A percentile compares a stretch with the other conserved stretches of the same genome.
These are phyloP conservation scores for Dactylonectria estremocensis DNA, from an alignment of 2,329 filamentous ascomycete species.

Conservation along the genomic window DNA sequence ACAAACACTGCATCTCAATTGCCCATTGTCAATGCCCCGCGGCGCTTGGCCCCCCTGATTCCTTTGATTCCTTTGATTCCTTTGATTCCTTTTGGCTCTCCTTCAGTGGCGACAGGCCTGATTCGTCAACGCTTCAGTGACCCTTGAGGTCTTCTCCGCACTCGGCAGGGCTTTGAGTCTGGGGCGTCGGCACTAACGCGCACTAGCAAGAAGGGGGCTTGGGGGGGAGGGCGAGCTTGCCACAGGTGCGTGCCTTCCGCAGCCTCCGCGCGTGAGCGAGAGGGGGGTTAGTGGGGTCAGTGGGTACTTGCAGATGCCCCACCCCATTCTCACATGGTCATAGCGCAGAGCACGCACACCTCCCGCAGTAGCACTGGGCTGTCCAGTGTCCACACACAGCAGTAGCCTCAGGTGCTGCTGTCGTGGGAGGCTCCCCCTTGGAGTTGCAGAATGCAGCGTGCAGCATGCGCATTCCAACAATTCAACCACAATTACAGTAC, in stretches of 20 bases:
- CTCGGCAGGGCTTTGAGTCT: slow-evolving; percentile 9
- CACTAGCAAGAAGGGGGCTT: slow-evolving; percentile 13
- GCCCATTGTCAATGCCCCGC: slow-evolving; percentile 4
- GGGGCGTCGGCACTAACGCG: not conserved
- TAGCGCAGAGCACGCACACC: not conserved
- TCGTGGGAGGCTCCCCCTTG: not conserved
- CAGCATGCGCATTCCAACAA: slow-evolving; percentile 14
- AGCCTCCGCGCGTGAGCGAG: slow-evolving; percentile 17
- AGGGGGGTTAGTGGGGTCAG: slow-evolving; percentile 8
- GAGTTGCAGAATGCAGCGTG: slow-evolving; percentile 5
- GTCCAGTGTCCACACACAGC: not conserved
- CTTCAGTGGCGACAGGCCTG: slow-evolving; percentile 8
- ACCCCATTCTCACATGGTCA: slow-evolving; percentile 1
- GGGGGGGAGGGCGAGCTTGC: slow-evolving; percentile 7
- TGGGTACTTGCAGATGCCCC: slow-evolving; percentile 4
- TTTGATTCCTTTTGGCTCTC: slow-evolving; percentile 5
- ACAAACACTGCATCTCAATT: not conserved
- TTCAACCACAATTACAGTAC: slow-evolving; percentile 1
- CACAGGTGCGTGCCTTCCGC: slow-evolving; percentile 11
- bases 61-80: not conserved
- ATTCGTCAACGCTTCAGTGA: slow-evolving; percentile 11
- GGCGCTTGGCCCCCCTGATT: slow-evolving; percentile 1
- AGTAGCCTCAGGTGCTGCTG: not conserved
- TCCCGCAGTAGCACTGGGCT: not conserved
- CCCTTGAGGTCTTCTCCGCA: slow-evolving; percentile 25